Evolutionary conservation across 768 basidiomycete species (phyloP).

Genomic region (Tylopilus sp.): DNA sequence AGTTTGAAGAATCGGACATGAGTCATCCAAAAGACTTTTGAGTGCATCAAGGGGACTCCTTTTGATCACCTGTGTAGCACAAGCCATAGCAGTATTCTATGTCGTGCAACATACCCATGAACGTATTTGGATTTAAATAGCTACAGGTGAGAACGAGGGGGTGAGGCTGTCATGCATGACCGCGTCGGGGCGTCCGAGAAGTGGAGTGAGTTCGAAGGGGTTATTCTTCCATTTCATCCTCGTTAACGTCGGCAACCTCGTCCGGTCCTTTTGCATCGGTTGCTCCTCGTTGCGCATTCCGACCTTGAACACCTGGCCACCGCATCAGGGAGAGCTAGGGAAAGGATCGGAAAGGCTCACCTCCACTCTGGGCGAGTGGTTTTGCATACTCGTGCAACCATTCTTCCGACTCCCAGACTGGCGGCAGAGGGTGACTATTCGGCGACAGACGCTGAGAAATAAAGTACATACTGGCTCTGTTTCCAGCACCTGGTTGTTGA

Average conservation of each 20-base stretch:
- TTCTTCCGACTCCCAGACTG: slow-evolving; percentile 96
- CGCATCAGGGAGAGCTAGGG: slow-evolving; percentile 1
- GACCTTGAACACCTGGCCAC: slow-evolving; percentile 51
- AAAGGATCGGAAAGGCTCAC: slow-evolving; percentile 34
- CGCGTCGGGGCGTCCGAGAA: not conserved
- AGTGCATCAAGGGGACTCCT: slow-evolving; percentile 1
- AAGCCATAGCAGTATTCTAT: slow-evolving; percentile 3
- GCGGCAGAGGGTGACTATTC: not conserved
- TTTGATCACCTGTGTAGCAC: not conserved
- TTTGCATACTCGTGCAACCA: slow-evolving; percentile 85
- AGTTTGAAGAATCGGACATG: slow-evolving; percentile 62
- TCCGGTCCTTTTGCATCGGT: slow-evolving; percentile 26
- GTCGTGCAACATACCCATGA: not conserved
- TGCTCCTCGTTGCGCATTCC: slow-evolving; percentile 32
- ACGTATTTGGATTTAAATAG: not conserved
- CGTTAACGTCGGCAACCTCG: slow-evolving; percentile 29
- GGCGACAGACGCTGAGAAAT: not conserved
- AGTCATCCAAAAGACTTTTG: slow-evolving; percentile 46
- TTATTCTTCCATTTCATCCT: slow-evolving; percentile 69
- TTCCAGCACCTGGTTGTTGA: slow-evolving; percentile 58
- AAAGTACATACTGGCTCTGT: slow-evolving; percentile 65
- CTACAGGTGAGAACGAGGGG: not conserved
- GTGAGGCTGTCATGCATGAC: not conserved
- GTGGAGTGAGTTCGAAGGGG: not conserved
- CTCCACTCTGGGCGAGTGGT: slow-evolving; percentile 71